Base-by-base conservation (phyloP, 83 land plant genomes). In the Thuja plicata region DNA sequence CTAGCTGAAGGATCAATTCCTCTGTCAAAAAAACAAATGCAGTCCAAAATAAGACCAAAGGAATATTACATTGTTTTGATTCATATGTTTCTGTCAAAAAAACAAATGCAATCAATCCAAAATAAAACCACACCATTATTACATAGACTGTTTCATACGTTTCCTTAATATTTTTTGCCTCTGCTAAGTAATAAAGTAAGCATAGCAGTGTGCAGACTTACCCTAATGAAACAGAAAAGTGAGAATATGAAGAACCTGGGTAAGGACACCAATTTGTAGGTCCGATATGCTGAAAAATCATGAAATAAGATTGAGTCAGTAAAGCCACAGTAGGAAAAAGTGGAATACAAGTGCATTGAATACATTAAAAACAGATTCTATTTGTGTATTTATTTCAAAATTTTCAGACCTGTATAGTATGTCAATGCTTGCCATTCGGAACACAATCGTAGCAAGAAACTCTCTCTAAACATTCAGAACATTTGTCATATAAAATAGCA, bases 161-260 rank as follows among this genome's bases (percentile, higher is more conserved):
- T 43, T 7, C 84, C 50, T 32, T 32, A 8, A 19, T 45, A 27
- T 27, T 11, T 82, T 82, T 21, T 11, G 3, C 19, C 1, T 46
- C 1, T 27, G 21, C 85, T 46, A 10, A n/a, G 34, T 24, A 81
- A 7, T 45, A 45, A 43, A 21, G 52, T 15, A 43, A 81, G 48
- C 3, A 21, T 43, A 8, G 5, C 84, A 45, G 50, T 45, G 50
- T 19, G 27, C 9, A 79, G n/a, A 82, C 85, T 82, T 82, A 82
- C 85, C 50, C 85, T 82, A 82, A 43, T 43, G 85, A 45, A 82
- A 82, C 85, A 38, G 85, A 43, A 40, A 81, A 41, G 9, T 81
- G 84, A 8, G 84, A 40, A 81, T 43, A 81, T 45, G 45, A 81
- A 27, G 45, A 43, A 45, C 84, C 84, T 41, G 40, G 50, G 10